Conservation (phyloP, 306 rosid species). For the Casuarina cunninghamiana region DNA sequence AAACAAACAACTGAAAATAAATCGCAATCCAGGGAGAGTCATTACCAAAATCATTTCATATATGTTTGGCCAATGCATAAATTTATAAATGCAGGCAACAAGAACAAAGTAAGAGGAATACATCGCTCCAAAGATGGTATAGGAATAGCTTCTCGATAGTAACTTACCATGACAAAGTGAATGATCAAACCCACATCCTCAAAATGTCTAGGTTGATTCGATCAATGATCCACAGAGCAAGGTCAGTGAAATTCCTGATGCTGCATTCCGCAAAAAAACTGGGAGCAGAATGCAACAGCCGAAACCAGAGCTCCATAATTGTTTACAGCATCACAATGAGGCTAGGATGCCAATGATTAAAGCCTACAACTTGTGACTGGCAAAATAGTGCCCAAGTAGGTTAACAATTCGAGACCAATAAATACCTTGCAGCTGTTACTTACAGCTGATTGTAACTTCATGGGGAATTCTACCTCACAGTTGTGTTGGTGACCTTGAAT, state of each 20-base stretch:
- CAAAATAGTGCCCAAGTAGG: background rate
- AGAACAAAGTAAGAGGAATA: conserved; percentile 46
- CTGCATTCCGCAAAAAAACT: background rate
- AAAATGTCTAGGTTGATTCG: background rate
- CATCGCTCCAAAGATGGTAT: conserved; percentile 98
- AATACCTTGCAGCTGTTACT: background rate
- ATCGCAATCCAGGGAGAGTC: background rate
- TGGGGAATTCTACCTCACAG: background rate
- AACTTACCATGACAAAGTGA: background rate
- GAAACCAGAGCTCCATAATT: background rate
- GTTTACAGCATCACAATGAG: background rate
- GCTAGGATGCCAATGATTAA: background rate
- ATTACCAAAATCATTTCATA: background rate
- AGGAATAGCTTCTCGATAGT: too few species aligned
- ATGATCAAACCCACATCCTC: background rate
- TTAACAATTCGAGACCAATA: background rate
- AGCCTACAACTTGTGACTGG: background rate
- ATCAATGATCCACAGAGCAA: background rate
- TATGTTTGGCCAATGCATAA: conserved; percentile 14
- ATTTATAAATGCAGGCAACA: conserved; percentile 23
- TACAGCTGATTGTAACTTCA: background rate
- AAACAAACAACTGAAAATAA: conserved; percentile 31
- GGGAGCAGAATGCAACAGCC: background rate
- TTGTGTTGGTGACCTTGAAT: background rate
- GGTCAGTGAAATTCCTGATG: background rate